Percentiles rank a stretch among this genome's conserved stretches.
Conservation (phyloP, 2,329 filamentous ascomycete species). For the Trichoderma koningiopsis region DNA sequence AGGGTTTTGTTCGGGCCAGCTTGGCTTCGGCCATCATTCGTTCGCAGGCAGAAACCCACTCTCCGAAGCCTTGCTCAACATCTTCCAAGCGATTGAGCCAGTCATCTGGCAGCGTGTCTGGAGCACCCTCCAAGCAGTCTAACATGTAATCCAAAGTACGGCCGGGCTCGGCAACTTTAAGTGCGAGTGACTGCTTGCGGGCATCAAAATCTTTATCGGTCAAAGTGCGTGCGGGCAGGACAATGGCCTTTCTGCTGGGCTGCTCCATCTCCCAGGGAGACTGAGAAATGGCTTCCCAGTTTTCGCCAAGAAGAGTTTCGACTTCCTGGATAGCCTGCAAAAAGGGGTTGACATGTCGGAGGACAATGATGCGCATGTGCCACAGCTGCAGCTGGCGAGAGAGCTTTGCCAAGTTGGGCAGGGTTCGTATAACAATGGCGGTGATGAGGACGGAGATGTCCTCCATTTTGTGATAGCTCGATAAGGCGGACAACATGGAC, state of each 20-base stretch:
- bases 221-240: slow-evolving; percentile 34
- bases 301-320: slow-evolving; percentile 64
- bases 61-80: slow-evolving; percentile 74
- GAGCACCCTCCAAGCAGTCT: slow-evolving; percentile 78
- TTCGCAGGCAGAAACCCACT: slow-evolving; percentile 81
- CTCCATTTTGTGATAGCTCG: slow-evolving; percentile 71
- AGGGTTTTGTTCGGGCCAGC: slow-evolving; percentile 39
- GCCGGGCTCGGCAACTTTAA: slow-evolving; percentile 70
- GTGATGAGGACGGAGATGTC: slow-evolving; percentile 90
- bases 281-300: slow-evolving; percentile 62
- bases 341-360: slow-evolving; percentile 72
- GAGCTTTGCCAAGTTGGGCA: slow-evolving; percentile 78
- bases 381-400: slow-evolving; percentile 74
- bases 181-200: slow-evolving; percentile 66
- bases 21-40: slow-evolving; percentile 71
- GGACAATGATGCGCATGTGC: slow-evolving; percentile 73
- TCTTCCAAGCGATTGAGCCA: slow-evolving; percentile 89
- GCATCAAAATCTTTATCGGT: slow-evolving; percentile 54
- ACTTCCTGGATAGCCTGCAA: slow-evolving; percentile 67
- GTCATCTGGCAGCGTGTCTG: slow-evolving; percentile 79
- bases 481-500: slow-evolving; percentile 44
- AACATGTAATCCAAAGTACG: slow-evolving; percentile 80
- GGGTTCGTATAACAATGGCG: slow-evolving; percentile 83
- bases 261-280: slow-evolving; percentile 21
- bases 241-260: slow-evolving; percentile 19